Base-by-base conservation (phyloP, 306 rosid species). In the Vigna trinervia region DNA sequence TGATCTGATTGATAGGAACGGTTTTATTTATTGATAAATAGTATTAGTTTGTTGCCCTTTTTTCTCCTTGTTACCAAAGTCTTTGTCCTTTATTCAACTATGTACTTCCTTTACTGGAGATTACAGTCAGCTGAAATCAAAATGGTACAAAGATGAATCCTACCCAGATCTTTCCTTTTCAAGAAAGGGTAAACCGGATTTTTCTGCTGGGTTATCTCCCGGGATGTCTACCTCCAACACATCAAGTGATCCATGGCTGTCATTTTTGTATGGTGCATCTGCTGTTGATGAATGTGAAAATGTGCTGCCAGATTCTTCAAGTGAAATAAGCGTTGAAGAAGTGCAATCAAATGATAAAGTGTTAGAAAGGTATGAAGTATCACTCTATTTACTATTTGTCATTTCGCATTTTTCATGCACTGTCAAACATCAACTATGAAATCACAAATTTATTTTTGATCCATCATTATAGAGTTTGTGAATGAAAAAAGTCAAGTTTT, bases 61-160 rank as follows among this genome's bases (percentile, higher is more conserved):
- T 56, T 12, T 77, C 26, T 77, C 47, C 26, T 52, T 12, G 73
- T 34, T 10, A 68, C 8, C 26, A 3, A 30, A 11, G 63, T 23
- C 58, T 77, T 66, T 54, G 30, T 58, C 22, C 50, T 43, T 80
- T 34, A 73, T 74, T 45, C 63, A 80, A 71, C 45, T 63, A 8
- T 73, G 80, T 57, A n/a, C 74, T 48, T 84, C 89, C 90, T 85
- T 90, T 22, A 90, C 89, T 63, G 58, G 74, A 69, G 78, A 76
- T 82, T 85, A 90, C 93, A 84, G 85, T 74, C 85, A 79, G 69
- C 81, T 85, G 71, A 88, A 78, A 79, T 82, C 87, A 67, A 86
- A 81, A 77, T 66, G 57, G 77, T 61, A 46, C 56, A 88, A 84
- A 71, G 80, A 52, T 58, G 94, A 88, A 64, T 68, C 76, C n/a